A percentile compares a stretch with the other conserved stretches of the same genome.
Evolutionary conservation across 805 yeast species (phyloP).

Genomic region (Candida coleopterorum): DNA sequence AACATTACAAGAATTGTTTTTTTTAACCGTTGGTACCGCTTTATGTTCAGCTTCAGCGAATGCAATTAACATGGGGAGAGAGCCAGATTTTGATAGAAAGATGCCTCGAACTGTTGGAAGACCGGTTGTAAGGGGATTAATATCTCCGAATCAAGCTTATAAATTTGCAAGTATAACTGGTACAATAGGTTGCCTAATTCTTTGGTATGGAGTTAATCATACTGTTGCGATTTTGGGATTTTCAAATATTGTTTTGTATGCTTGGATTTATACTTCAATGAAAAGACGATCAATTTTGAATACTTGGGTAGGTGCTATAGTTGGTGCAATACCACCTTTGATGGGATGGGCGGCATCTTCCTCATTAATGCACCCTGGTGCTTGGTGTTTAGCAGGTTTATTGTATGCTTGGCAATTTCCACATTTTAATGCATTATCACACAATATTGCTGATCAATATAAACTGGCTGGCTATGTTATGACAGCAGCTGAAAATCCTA

Average conservation of each 20-base stretch:
- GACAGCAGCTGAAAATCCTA: conserved; percentile 93
- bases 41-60: conserved; percentile 91
- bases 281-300: conserved; percentile 81
- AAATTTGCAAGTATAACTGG: conserved; percentile 77
- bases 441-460: conserved; percentile 83
- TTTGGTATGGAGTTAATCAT: conserved; percentile 80
- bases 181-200: conserved; percentile 57
- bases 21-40: conserved; percentile 79
- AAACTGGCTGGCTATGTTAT: conserved; percentile 94
- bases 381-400: conserved; percentile 88
- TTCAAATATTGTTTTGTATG: conserved; percentile 73
- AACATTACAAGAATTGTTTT: conserved; percentile 62
- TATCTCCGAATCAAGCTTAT: conserved; percentile 74
- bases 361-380: conserved; percentile 78
- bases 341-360: conserved; percentile 98
- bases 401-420: conserved; percentile 99
- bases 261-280: conserved; percentile 88
- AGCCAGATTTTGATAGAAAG: conserved; percentile 78
- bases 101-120: conserved; percentile 87
- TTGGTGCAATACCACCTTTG: conserved; percentile 96
- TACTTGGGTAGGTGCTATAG: conserved; percentile 99
- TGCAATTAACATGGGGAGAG: conserved; percentile 96
- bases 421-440: conserved; percentile 89
- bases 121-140: conserved; percentile 83
- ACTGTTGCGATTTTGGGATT: conserved; percentile 80